Conservation (phyloP, 2,329 filamentous ascomycete genomes). For the Pseudogymnoascus sp. region DNA sequence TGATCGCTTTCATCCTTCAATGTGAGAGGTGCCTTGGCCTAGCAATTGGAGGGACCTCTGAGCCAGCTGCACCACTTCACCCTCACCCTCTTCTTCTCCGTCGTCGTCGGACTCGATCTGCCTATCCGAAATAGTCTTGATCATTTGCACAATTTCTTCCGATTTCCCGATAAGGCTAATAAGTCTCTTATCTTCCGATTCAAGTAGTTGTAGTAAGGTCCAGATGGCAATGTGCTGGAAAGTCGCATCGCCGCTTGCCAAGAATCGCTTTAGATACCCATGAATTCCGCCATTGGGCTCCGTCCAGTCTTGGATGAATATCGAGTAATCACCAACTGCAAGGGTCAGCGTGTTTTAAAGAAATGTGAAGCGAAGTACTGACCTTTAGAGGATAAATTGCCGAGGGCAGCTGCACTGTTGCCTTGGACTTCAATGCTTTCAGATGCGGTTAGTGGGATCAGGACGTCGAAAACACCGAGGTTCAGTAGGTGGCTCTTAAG, state of each 20-base stretch:
- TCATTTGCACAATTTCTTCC: slow-evolving; percentile 85
- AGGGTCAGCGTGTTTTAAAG: slow-evolving; percentile 20
- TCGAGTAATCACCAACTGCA: slow-evolving; percentile 92
- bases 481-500: slow-evolving; percentile 86
- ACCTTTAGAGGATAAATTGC: slow-evolving; percentile 97
- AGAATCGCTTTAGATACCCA: slow-evolving; percentile 86
- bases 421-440: slow-evolving; percentile 97
- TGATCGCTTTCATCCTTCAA: slow-evolving; percentile 56
- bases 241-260: slow-evolving; percentile 88
- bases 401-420: slow-evolving; percentile 91
- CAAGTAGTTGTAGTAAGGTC: slow-evolving; percentile 90
- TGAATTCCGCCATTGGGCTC: slow-evolving; percentile 92
- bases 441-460: slow-evolving; percentile 91
- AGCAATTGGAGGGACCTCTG: slow-evolving; percentile 83
- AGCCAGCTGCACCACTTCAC: slow-evolving; percentile 85
- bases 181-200: slow-evolving; percentile 88
- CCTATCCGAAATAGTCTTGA: slow-evolving; percentile 82
- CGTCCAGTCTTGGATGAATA: slow-evolving; percentile 91
- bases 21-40: slow-evolving; percentile 65
- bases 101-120: slow-evolving; percentile 82
- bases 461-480: slow-evolving; percentile 88
- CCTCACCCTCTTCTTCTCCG: slow-evolving; percentile 82
- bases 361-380: slow-evolving; percentile 27
- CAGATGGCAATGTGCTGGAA: slow-evolving; percentile 99
- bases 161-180: slow-evolving; percentile 83